phyloP scores from a whole-genome alignment of 164 flowering plant species.

The Vitis rupestris region DNA sequence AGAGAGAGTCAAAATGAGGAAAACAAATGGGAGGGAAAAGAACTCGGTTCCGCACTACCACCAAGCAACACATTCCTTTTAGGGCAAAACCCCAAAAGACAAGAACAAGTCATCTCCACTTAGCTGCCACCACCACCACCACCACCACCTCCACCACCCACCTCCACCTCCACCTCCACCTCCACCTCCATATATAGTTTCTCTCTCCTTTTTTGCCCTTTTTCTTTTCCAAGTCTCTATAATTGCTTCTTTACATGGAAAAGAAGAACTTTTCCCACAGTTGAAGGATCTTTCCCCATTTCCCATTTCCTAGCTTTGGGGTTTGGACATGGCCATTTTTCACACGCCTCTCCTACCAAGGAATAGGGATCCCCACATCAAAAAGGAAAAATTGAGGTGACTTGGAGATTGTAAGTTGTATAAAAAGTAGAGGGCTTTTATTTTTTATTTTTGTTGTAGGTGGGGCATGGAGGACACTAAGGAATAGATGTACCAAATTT shows the following conservation, averaged over 20 bases:
- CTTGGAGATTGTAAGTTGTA: too few species aligned
- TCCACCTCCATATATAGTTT: background rate
- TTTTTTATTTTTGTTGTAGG: background rate
- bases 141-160: background rate
- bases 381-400: slow-evolving; percentile 1
- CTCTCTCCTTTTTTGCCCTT: background rate
- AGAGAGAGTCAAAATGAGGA: background rate
- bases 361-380: slow-evolving; percentile 21
- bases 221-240: slow-evolving; percentile 13
- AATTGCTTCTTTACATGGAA: slow-evolving; percentile 29
- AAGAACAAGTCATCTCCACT: slow-evolving; percentile 10
- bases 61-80: slow-evolving; percentile 21
- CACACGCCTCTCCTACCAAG: slow-evolving; percentile 29
- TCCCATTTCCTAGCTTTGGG: background rate
- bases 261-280: slow-evolving; percentile 35
- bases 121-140: slow-evolving; percentile 6
- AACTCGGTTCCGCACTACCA: slow-evolving; percentile 21
- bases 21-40: slow-evolving; percentile 7
- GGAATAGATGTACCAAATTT: slow-evolving; percentile 12
- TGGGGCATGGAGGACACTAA: slow-evolving; percentile 5
- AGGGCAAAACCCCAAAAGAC: slow-evolving; percentile 17
- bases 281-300: slow-evolving; percentile 15
- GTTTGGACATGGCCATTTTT: background rate
- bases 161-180: background rate
- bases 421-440: background rate